Evolutionary conservation across 305 asterid genomes (phyloP).

Genomic region (Rubia peregrina): DNA sequence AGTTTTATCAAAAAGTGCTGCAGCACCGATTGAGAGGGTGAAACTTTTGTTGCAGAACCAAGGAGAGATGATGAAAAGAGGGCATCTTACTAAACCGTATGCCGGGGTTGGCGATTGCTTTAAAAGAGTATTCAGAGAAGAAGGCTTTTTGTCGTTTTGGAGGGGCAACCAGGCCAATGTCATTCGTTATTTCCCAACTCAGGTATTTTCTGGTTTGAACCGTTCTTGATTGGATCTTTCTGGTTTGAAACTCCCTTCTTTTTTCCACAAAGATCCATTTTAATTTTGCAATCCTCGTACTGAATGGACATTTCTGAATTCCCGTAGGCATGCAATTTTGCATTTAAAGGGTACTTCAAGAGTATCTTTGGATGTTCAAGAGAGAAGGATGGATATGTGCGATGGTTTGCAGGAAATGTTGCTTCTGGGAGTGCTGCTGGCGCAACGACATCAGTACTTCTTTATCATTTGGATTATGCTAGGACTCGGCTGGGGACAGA

Average conservation of each 20-base stretch:
- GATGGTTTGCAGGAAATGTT: slow-evolving; percentile 95
- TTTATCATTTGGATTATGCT: slow-evolving; percentile 91
- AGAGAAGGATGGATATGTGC: slow-evolving; percentile 69
- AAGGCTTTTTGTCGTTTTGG: slow-evolving; percentile 71
- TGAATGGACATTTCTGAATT: slow-evolving; percentile 5
- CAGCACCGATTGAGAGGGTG: slow-evolving; percentile 92
- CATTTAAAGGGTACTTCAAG: slow-evolving; percentile 85
- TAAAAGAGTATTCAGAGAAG: slow-evolving; percentile 55
- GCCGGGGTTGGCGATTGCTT: slow-evolving; percentile 62
- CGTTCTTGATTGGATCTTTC: too few relatives aligned
- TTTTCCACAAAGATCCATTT: not conserved
- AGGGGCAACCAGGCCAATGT: slow-evolving; percentile 94
- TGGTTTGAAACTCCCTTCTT: too few relatives aligned
- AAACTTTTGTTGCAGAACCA: slow-evolving; percentile 93
- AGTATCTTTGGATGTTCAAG: slow-evolving; percentile 63
- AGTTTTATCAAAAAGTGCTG: slow-evolving; percentile 57
- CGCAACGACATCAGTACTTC: slow-evolving; percentile 83
- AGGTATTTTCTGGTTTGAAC: slow-evolving; percentile 32
- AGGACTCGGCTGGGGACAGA: slow-evolving; percentile 83
- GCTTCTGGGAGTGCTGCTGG: slow-evolving; percentile 99
- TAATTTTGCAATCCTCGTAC: not conserved
- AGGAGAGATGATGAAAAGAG: slow-evolving; percentile 75
- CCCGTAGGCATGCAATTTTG: slow-evolving; percentile 83
- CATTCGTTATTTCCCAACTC: slow-evolving; percentile 87
- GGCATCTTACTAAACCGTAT: slow-evolving; percentile 73